Conservation (phyloP, 2,329 filamentous ascomycete genomes). For the Diplodia corticola region DNA sequence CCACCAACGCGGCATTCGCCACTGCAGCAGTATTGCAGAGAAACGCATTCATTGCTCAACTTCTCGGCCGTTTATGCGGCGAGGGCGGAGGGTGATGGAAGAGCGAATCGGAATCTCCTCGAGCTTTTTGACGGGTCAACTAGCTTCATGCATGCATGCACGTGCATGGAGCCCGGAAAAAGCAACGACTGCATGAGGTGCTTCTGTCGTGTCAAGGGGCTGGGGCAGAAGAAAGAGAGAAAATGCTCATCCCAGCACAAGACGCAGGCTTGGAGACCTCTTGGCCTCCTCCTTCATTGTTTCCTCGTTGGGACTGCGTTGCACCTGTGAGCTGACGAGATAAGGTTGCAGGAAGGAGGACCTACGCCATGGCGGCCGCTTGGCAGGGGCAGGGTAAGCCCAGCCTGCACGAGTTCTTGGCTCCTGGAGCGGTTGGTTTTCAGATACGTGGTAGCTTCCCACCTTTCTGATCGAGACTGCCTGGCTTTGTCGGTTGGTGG, state of each 20-base stretch:
- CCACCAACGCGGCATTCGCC: not conserved
- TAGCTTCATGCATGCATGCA: constrained; percentile 1
- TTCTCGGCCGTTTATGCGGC: not conserved
- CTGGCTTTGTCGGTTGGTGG: not conserved
- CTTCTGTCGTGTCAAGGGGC: constrained; percentile 1
- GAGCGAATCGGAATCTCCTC: not conserved
- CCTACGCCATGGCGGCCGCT: not conserved
- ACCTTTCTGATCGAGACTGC: not conserved
- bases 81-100: not conserved
- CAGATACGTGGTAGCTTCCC: not conserved
- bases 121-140: not conserved
- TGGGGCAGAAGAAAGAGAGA: not conserved
- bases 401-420: not conserved
- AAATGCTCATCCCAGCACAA: not conserved
- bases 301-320: not conserved
- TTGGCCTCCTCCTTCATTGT: not conserved
- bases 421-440: not conserved
- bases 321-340: not conserved
- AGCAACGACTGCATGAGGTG: not conserved
- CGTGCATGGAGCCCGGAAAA: not conserved
- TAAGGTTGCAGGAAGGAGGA: not conserved
- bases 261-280: not conserved
- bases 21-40: too few relatives aligned
- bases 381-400: not conserved
- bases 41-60: too few relatives aligned